phyloP scores from a whole-genome alignment of 306 rosid genomes.

The Dryas drummondii region DNA sequence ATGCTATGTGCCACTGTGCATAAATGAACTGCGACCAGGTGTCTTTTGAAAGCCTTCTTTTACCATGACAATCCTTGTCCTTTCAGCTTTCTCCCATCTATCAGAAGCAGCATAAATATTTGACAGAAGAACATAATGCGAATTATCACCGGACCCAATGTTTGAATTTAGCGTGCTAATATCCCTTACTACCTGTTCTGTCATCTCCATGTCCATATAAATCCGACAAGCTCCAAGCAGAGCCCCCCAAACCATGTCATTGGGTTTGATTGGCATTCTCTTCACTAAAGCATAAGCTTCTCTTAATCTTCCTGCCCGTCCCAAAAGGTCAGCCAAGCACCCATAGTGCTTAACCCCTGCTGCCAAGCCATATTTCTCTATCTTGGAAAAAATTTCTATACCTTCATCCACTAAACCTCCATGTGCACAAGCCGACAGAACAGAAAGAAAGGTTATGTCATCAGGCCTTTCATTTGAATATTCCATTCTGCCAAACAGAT shows the following conservation, averaged over 20 bases:
- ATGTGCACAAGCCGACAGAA: constrained; percentile 63
- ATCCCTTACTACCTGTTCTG: constrained; percentile 46
- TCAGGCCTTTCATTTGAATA: constrained; percentile 48
- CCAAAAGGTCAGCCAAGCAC: constrained; percentile 74
- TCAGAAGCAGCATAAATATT: constrained; percentile 68
- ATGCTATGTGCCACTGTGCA: constrained; percentile 9
- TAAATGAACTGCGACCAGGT: constrained; percentile 45
- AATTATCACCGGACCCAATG: constrained; percentile 21
- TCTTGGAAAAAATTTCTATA: constrained; percentile 46
- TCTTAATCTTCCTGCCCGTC: constrained; percentile 57
- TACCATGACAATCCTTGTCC: constrained; percentile 37
- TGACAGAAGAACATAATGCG: constrained; percentile 53
- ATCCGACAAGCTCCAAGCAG: constrained; percentile 68
- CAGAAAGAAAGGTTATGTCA: constrained; percentile 54
- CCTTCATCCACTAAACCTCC: constrained; percentile 61
- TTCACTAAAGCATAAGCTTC: constrained; percentile 55
- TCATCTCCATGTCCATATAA: constrained; percentile 55
- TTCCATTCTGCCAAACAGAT: constrained; percentile 51
- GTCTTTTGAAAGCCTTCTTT: constrained; percentile 45
- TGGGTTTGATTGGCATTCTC: constrained; percentile 60
- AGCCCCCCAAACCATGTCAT: constrained; percentile 59
- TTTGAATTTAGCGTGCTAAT: constrained; percentile 20
- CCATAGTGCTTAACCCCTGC: constrained; percentile 52
- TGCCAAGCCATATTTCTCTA: constrained; percentile 50
- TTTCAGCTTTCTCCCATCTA: constrained; percentile 68